Conservation (phyloP, 2,329 filamentous ascomycete genomes). For the Colletotrichum acutatum region DNA sequence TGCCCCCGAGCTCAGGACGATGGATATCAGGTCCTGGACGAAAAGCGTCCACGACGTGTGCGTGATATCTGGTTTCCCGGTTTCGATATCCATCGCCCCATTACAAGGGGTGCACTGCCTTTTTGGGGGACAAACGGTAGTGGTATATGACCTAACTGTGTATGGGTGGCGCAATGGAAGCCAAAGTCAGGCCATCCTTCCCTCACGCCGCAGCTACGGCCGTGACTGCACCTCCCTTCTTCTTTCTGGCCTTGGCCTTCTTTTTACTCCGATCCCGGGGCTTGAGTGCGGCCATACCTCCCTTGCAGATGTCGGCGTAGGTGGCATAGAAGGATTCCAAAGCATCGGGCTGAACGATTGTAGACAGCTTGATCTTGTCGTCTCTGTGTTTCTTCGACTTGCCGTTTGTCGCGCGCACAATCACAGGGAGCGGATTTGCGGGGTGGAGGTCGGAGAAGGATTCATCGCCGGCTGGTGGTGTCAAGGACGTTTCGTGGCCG, state of each 20-base stretch:
- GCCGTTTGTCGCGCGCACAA: conserved; percentile 88
- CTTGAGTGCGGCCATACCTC: conserved; percentile 89
- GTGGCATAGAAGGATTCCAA: conserved; percentile 83
- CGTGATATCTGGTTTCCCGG: background rate
- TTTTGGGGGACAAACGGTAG: background rate
- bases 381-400: conserved; percentile 69
- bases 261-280: conserved; percentile 92
- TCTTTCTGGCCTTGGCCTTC: conserved; percentile 82
- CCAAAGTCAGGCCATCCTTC: background rate
- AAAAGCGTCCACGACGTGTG: background rate
- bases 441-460: conserved; percentile 70
- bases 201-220: background rate
- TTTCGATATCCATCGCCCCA: background rate
- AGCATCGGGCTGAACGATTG: conserved; percentile 79
- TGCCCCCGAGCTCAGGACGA: background rate
- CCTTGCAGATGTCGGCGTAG: conserved; percentile 93
- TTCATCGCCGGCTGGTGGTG: conserved; percentile 50
- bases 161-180: background rate
- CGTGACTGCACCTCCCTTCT: conserved; percentile 53
- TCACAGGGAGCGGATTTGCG: conserved; percentile 72
- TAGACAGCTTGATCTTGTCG: conserved; percentile 80
- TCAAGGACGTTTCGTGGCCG: conserved; percentile 53
- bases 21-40: background rate
- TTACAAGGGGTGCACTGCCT: background rate
- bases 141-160: background rate